Conservation (phyloP, 352 stramenopile genomes). For the Phytophthora citricola region DNA sequence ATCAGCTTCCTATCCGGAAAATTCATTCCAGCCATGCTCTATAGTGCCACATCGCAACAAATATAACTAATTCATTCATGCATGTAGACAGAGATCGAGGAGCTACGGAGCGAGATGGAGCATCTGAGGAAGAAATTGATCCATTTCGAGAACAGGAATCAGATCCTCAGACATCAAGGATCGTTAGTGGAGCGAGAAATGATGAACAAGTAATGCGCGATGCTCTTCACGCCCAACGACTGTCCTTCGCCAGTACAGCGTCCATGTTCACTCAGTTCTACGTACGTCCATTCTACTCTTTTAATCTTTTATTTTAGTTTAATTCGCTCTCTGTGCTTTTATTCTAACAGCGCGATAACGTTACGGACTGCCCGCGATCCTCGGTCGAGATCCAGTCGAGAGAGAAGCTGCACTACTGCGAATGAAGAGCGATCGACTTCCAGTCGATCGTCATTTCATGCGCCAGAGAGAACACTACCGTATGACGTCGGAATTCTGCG, state of each 20-base stretch:
- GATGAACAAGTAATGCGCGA: slow-evolving; percentile 18
- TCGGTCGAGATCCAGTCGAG: slow-evolving; percentile 16
- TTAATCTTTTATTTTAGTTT: background rate
- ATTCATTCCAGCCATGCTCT: too few species aligned
- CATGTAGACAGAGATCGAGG: slow-evolving; percentile 18
- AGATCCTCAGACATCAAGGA: slow-evolving; percentile 1
- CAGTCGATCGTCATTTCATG: slow-evolving; percentile 30
- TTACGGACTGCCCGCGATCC: slow-evolving; percentile 10
- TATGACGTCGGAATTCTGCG: slow-evolving; percentile 30
- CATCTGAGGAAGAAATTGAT: slow-evolving; percentile 18
- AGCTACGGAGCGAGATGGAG: slow-evolving; percentile 21
- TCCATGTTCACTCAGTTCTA: slow-evolving; percentile 34
- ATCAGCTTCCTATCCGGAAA: background rate
- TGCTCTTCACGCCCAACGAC: slow-evolving; percentile 17
- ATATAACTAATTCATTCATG: background rate
- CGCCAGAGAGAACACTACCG: slow-evolving; percentile 20
- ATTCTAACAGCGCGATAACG: slow-evolving; percentile 13
- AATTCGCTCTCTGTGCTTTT: background rate
- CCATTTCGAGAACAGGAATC: background rate
- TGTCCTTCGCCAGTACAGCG: slow-evolving; percentile 20
- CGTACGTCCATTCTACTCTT: slow-evolving; percentile 12
- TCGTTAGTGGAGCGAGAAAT: slow-evolving; percentile 12
- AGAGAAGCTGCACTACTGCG: slow-evolving; percentile 12
- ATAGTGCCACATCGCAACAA: too few species aligned
- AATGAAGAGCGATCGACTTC: slow-evolving; percentile 33